These are phyloP conservation scores for Viridothelium virens DNA, from an alignment of 495 filamentous ascomycete species.

Conservation along the genomic window DNA sequence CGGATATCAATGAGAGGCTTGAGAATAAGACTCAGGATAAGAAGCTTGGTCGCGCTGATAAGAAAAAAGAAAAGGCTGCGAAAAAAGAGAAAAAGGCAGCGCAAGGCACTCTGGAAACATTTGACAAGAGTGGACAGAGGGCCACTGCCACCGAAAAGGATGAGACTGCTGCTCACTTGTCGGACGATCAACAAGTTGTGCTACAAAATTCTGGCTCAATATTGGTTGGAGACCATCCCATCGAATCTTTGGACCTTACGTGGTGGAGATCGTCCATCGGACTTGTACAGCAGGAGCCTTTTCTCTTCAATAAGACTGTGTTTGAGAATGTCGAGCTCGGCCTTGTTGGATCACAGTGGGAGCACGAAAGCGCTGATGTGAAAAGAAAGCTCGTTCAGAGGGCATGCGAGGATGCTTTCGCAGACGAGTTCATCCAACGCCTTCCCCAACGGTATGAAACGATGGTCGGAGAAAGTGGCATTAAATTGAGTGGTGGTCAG, in stretches of 20 bases:
- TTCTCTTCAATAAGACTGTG: slow-evolving; percentile 26
- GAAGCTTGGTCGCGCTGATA: neutral
- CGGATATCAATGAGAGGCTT: neutral
- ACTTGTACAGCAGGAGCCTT: slow-evolving; percentile 29
- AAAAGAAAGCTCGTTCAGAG: slow-evolving; percentile 24
- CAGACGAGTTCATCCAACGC: slow-evolving; percentile 28
- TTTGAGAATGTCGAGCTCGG: slow-evolving; percentile 25
- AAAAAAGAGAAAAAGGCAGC: neutral
- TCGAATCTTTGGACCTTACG: slow-evolving; percentile 18
- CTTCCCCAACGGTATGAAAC: slow-evolving; percentile 28
- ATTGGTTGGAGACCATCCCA: slow-evolving; percentile 18
- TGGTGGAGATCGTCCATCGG: slow-evolving; percentile 24
- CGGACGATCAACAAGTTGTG: neutral
- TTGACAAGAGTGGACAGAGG: too few relatives aligned
- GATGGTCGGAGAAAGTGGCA: slow-evolving; percentile 25
- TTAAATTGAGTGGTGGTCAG: slow-evolving; percentile 28
- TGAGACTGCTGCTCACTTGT: neutral
- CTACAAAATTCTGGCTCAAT: slow-evolving; percentile 20
- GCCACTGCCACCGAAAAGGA: neutral
- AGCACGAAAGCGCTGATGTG: slow-evolving; percentile 13
- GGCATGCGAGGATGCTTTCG: slow-evolving; percentile 21
- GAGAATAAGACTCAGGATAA: neutral
- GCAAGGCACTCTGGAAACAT: neutral
- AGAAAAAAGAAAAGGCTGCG: neutral
- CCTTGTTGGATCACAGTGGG: slow-evolving; percentile 21